These are phyloP conservation scores for Elaeis guineensis DNA, from an alignment of 176 grass and related monocot species.

Conservation along the genomic window DNA sequence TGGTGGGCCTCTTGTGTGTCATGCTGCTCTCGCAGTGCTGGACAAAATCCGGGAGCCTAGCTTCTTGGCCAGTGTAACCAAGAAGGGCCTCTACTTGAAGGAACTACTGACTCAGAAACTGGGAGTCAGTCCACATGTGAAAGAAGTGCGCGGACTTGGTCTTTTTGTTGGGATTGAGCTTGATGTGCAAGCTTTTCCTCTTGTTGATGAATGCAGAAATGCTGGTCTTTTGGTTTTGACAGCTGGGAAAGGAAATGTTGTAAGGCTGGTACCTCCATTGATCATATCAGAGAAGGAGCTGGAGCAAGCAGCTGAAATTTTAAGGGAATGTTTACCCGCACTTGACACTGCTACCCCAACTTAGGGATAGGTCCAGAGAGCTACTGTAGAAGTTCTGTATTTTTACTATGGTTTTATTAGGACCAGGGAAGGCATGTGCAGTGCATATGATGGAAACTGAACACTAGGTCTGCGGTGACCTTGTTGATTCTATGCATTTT, in stretches of 20 bases:
- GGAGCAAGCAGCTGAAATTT: constrained; percentile 45
- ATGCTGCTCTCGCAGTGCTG: constrained; percentile 49
- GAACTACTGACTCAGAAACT: constrained; percentile 52
- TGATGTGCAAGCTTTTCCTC: constrained; percentile 36
- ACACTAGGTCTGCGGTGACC: too few species aligned
- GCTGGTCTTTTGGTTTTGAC: constrained; percentile 62
- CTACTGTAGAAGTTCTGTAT: too few species aligned
- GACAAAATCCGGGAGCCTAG: constrained; percentile 58
- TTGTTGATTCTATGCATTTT: too few species aligned
- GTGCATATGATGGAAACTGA: too few species aligned
- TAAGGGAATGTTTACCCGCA: constrained; percentile 49
- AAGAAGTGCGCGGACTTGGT: constrained; percentile 58
- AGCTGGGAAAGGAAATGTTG: constrained; percentile 79
- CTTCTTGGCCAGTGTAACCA: constrained; percentile 50
- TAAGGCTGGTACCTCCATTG: constrained; percentile 63
- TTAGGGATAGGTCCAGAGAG: background rate
- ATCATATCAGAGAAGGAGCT: constrained; percentile 70
- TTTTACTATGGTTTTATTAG: too few species aligned
- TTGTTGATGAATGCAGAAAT: constrained; percentile 55
- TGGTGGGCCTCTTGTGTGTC: constrained; percentile 47
- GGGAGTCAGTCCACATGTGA: constrained; percentile 44
- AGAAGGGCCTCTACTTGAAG: constrained; percentile 64
- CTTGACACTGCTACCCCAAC: constrained; percentile 5
- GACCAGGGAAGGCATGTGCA: too few species aligned
- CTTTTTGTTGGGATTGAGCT: constrained; percentile 71